phyloP scores from a whole-genome alignment of 768 basidiomycete species.

The Chalciporus chontae region DNA sequence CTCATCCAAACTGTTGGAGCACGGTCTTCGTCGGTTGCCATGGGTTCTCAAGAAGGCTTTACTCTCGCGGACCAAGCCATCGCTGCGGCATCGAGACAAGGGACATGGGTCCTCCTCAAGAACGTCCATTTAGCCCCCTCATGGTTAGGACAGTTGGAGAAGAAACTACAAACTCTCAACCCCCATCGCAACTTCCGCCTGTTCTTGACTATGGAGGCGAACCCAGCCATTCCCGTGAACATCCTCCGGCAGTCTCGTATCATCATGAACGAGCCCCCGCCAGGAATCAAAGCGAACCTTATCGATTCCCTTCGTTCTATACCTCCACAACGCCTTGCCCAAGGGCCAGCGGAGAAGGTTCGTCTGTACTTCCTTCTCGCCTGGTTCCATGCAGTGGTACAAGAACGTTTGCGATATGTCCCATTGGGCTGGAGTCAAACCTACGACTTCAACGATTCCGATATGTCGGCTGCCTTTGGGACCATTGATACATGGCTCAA shows the following conservation, averaged over 20 bases:
- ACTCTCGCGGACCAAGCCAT: constrained; percentile 95
- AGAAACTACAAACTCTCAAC: constrained; percentile 89
- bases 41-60: constrained; percentile 99
- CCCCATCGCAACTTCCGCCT: constrained; percentile 91
- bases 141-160: constrained; percentile 95
- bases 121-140: constrained; percentile 95
- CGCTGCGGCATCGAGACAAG: constrained; percentile 85
- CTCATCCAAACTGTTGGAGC: constrained; percentile 74
- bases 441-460: constrained; percentile 99
- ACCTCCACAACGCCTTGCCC: constrained; percentile 61
- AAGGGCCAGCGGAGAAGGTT: constrained; percentile 90
- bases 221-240: constrained; percentile 91
- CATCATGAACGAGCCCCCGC: constrained; percentile 98
- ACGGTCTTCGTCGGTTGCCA: constrained; percentile 87
- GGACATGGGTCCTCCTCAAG: constrained; percentile 95
- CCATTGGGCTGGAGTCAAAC: constrained; percentile 96
- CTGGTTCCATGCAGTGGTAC: constrained; percentile 98
- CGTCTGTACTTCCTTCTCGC: constrained; percentile 94
- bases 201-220: constrained; percentile 98
- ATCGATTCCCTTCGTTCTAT: constrained; percentile 84
- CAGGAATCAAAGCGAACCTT: constrained; percentile 94
- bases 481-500: constrained; percentile 92
- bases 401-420: constrained; percentile 93
- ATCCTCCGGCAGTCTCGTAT: constrained; percentile 94
- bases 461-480: constrained; percentile 87